These are phyloP conservation scores for Canariomyces notabilis DNA, from an alignment of 2,329 filamentous ascomycete species.

Conservation along the genomic window DNA sequence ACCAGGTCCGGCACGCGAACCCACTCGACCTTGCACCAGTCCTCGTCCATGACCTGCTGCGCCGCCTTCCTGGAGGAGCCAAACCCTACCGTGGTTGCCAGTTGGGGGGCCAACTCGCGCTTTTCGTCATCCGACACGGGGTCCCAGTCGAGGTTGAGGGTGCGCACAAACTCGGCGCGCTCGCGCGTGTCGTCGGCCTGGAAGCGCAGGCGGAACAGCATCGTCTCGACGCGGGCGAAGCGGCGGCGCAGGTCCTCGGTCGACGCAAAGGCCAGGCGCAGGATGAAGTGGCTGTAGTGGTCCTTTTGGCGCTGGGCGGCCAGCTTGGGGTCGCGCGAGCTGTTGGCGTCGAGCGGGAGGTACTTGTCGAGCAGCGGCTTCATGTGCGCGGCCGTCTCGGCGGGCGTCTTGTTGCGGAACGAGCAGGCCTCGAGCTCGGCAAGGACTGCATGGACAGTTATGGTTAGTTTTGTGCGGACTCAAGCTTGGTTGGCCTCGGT, in stretches of 20 bases:
- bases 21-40: slow-evolving; percentile 98
- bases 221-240: slow-evolving; percentile 81
- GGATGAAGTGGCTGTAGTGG: slow-evolving; percentile 96
- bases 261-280: slow-evolving; percentile 84
- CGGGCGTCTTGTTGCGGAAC: slow-evolving; percentile 82
- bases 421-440: slow-evolving; percentile 90
- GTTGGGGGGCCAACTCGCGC: slow-evolving; percentile 53
- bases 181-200: slow-evolving; percentile 71
- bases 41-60: slow-evolving; percentile 57
- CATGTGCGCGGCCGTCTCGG: slow-evolving; percentile 80
- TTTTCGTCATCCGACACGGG: slow-evolving; percentile 75
- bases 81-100: slow-evolving; percentile 46
- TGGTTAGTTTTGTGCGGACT: neutral
- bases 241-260: slow-evolving; percentile 86
- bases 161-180: slow-evolving; percentile 68
- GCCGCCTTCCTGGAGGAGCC: slow-evolving; percentile 38
- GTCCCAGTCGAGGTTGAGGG: slow-evolving; percentile 79
- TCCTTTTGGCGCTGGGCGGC: slow-evolving; percentile 81
- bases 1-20: slow-evolving; percentile 86
- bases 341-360: slow-evolving; percentile 73
- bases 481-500: neutral
- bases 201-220: slow-evolving; percentile 81
- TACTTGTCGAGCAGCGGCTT: slow-evolving; percentile 82
- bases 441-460: slow-evolving; percentile 52
- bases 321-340: slow-evolving; percentile 54